phyloP scores from a whole-genome alignment of 768 basidiomycete species.

The Tylopilus sp. region DNA sequence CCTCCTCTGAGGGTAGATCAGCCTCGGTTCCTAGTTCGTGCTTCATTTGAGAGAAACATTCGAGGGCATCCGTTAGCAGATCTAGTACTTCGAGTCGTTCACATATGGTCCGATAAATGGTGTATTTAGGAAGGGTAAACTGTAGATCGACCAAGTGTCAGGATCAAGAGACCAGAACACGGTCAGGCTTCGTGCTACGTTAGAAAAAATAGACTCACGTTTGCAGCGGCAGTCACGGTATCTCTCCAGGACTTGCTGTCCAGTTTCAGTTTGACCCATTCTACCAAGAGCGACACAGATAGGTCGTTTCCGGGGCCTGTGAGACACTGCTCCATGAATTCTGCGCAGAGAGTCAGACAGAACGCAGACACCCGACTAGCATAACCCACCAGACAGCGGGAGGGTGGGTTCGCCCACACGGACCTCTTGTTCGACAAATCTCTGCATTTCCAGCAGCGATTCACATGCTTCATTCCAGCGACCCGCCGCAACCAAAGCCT shows the following conservation, averaged over 20 bases:
- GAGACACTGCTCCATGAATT: not conserved
- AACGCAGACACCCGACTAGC: not conserved
- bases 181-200: too few relatives aligned
- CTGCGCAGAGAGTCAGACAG: not conserved
- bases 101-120: constrained; percentile 4
- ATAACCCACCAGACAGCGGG: constrained; percentile 1
- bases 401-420: not conserved
- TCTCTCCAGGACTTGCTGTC: constrained; percentile 1
- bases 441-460: not conserved
- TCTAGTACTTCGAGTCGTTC: not conserved
- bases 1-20: not conserved
- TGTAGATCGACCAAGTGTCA: not conserved
- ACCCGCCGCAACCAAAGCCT: constrained; percentile 1
- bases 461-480: not conserved
- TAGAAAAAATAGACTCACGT: not conserved
- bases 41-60: constrained; percentile 1
- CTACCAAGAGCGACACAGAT: not conserved
- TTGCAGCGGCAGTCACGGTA: not conserved
- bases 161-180: not conserved
- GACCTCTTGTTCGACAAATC: not conserved
- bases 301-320: not conserved
- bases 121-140: not conserved
- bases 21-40: not conserved
- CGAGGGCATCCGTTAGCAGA: not conserved
- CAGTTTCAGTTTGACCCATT: constrained; percentile 6